These are phyloP conservation scores for Vigna unguiculata DNA, from an alignment of 306 rosid species.

Conservation along the genomic window DNA sequence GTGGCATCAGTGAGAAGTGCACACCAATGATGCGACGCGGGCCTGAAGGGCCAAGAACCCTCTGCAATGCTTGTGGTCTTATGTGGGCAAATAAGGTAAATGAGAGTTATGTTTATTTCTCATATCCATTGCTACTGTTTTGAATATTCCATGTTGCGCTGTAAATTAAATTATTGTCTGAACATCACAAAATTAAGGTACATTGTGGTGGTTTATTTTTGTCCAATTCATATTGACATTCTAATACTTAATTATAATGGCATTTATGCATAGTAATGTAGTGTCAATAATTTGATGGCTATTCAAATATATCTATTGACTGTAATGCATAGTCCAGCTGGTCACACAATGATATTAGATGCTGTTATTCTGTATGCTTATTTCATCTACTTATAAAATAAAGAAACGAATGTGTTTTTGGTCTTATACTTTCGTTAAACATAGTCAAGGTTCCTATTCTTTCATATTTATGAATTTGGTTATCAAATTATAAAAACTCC, in stretches of 20 bases:
- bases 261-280: neutral
- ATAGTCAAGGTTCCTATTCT: too few species aligned
- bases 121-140: neutral
- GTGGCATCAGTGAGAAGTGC: constrained; percentile 73
- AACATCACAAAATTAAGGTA: constrained; percentile 10
- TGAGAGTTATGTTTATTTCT: constrained; percentile 19
- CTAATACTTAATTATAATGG: constrained; percentile 14
- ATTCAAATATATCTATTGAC: neutral
- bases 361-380: neutral
- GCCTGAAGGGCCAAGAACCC: constrained; percentile 87
- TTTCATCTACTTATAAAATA: too few species aligned
- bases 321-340: neutral
- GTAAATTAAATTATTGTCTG: neutral
- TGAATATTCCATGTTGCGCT: constrained; percentile 24
- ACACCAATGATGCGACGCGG: constrained; percentile 91
- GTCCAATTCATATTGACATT: constrained; percentile 10
- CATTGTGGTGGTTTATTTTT: constrained; percentile 22
- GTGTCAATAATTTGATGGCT: constrained; percentile 3
- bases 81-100: constrained; percentile 92
- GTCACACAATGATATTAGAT: neutral
- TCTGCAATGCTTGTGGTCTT: constrained; percentile 88
- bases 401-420: too few species aligned
- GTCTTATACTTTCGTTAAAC: neutral
- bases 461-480: too few species aligned
- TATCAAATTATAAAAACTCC: too few species aligned